Evolutionary conservation across 2,329 filamentous ascomycete genomes (phyloP).

Genomic region (Aspergillus fischeri): DNA sequence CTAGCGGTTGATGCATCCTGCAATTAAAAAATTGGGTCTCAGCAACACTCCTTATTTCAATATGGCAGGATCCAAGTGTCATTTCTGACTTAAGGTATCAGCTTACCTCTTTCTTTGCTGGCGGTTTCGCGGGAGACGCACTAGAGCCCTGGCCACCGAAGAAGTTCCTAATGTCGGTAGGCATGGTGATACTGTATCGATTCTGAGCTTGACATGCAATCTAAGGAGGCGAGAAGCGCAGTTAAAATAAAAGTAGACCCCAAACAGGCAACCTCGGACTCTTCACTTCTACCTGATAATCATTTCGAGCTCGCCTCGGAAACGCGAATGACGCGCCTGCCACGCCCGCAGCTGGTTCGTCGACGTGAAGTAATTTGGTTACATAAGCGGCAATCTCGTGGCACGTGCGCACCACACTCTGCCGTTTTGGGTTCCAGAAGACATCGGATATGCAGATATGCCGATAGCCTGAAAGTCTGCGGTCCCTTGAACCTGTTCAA

Average conservation of each 20-base stretch:
- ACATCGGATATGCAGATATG: constrained; percentile 18
- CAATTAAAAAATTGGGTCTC: not conserved
- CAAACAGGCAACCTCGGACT: not conserved
- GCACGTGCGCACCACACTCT: constrained; percentile 24
- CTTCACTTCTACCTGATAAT: not conserved
- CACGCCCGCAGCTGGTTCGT: constrained; percentile 9
- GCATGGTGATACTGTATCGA: constrained; percentile 52
- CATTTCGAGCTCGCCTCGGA: constrained; percentile 8
- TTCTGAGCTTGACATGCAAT: constrained; percentile 1
- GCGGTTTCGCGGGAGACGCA: constrained; percentile 44
- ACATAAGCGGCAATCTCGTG: constrained; percentile 19
- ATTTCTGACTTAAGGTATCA: constrained; percentile 12
- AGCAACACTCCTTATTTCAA: not conserved
- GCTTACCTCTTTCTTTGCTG: constrained; percentile 42
- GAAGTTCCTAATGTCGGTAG: constrained; percentile 82
- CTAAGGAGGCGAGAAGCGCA: constrained; percentile 1
- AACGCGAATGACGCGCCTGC: constrained; percentile 25
- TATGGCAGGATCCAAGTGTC: not conserved
- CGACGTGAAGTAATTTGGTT: constrained; percentile 22
- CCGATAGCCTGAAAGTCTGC: constrained; percentile 19
- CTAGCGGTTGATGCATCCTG: constrained; percentile 27
- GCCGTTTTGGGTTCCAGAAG: constrained; percentile 16
- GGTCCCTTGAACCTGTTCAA: constrained; percentile 7
- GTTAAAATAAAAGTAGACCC: not conserved
- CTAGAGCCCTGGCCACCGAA: constrained; percentile 65